Base-by-base conservation (phyloP, 768 basidiomycete species). In the Ramaria sp. region DNA sequence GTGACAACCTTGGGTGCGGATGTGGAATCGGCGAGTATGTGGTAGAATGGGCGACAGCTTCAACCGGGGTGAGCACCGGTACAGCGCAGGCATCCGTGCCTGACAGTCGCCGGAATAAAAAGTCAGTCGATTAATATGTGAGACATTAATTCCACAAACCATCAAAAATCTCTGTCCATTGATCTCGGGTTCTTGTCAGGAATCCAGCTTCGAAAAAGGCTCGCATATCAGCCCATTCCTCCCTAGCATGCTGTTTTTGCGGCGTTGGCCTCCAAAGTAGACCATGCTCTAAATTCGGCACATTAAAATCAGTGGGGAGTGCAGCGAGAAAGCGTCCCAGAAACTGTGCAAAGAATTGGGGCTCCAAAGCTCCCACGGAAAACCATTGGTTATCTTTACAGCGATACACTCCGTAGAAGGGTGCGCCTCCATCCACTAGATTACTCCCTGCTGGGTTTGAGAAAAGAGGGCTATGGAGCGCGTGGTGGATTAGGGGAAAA, bases 361-460 rank as follows among this genome's bases (percentile, higher is more conserved):
- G 82, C 65, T 90, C 88, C 12, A 88, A 66, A 63, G 86, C 88
- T 30, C 80, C 88, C 27, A 91, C 78, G 2, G 83, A 80, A 77
- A 92, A 86, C 77, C 80, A 88, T 39, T 76, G 70, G 1, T 83
- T 83, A 65, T 86, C 87, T 56, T 80, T 73, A 65, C 88, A 90
- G 0, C 75, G 74, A 63, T 92, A 91, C 10, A 87, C 70, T 58
- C 75, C 76, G 63, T 92, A 92, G 71, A 82, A 90, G 0, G 89
- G 89, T 5, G 86, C 78, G 3, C 86, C 88, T 0, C 87, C 86
- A 61, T 89, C 89, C 20, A 91, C 77, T 1, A 76, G 43, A 62
- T 86, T 85, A 4, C 69, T 67, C 20, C 84, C 85, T 19, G 60
- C 60, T 7, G 58, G 61, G 19, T 60, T 69, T 20, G 66, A 65